Conservation (phyloP, 1,139 yeast species). For the Geotrichum candidum region DNA sequence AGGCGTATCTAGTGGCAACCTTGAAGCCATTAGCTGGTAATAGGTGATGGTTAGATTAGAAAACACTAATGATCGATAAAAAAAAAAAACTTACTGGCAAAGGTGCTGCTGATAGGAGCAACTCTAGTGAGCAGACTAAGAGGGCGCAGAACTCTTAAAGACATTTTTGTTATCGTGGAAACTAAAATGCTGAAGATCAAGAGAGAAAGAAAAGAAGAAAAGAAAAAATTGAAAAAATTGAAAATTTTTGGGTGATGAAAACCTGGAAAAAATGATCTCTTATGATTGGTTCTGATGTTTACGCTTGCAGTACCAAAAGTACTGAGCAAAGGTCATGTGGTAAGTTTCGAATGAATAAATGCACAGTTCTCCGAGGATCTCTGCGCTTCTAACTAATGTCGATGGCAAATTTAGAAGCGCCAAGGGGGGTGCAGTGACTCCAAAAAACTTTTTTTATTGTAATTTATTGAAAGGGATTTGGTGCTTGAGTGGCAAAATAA, state of each 20-base stretch:
- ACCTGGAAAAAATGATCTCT: not conserved
- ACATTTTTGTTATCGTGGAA: constrained; percentile 2
- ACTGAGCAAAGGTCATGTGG: not conserved
- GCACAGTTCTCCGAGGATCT: not conserved
- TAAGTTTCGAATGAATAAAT: not conserved
- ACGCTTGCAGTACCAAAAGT: not conserved
- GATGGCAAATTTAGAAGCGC: too few species aligned
- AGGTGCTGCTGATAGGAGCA: constrained; percentile 7
- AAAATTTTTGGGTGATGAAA: not conserved
- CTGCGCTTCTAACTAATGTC: not conserved
- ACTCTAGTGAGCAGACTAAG: constrained; percentile 10
- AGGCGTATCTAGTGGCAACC: constrained; percentile 17
- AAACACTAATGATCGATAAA: not conserved
- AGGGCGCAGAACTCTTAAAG: constrained; percentile 14
- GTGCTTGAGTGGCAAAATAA: not conserved
- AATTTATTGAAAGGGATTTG: not conserved
- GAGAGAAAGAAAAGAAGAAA: not conserved
- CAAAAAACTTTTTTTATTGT: too few species aligned
- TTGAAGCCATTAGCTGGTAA: constrained; percentile 2
- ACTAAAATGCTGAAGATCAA: constrained; percentile 1
- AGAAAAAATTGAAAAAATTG: not conserved
- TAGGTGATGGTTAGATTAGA: not conserved
- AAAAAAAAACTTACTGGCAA: constrained; percentile 9
- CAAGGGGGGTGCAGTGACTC: too few species aligned
- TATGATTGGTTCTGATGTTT: constrained; percentile 10